A percentile compares a stretch with the other conserved stretches of the same genome.
Evolutionary conservation across 495 filamentous ascomycete species (phyloP).

Genomic region (Xylaria nigripes): DNA sequence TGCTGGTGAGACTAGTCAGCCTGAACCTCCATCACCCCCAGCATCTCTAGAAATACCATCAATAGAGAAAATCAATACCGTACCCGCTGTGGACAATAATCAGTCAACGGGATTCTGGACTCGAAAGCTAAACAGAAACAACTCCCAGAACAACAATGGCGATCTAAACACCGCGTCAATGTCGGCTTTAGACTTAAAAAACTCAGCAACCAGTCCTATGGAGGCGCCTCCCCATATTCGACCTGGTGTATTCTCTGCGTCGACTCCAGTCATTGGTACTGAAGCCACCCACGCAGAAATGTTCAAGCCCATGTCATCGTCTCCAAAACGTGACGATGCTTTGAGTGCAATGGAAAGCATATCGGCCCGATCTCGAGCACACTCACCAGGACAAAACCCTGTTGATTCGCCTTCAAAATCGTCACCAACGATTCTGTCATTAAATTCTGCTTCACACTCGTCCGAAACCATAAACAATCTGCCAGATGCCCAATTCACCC

Average conservation of each 20-base stretch:
- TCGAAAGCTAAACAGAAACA: conserved; percentile 32
- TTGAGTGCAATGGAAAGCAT: conserved; percentile 58
- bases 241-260: conserved; percentile 47
- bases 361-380: conserved; percentile 50
- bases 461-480: conserved; percentile 25
- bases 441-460: conserved; percentile 29
- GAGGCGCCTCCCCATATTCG: conserved; percentile 33
- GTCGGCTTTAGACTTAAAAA: conserved; percentile 32
- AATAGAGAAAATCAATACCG: conserved; percentile 56
- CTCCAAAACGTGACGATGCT: conserved; percentile 46
- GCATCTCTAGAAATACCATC: conserved; percentile 32
- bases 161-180: conserved; percentile 28
- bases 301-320: conserved; percentile 24
- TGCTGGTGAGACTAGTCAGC: conserved; percentile 39
- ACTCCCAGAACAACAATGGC: conserved; percentile 10
- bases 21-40: conserved; percentile 25
- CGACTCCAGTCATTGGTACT: conserved; percentile 26
- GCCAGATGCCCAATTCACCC: conserved; percentile 6
- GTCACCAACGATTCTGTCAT: conserved; percentile 18
- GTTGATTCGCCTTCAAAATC: conserved; percentile 43
- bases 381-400: conserved; percentile 47
- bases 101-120: conserved; percentile 32
- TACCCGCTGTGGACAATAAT: conserved; percentile 25
- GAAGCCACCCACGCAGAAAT: conserved; percentile 25
- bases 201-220: conserved; percentile 14